phyloP scores from a whole-genome alignment of 306 rosid genomes.

The Glycyrrhiza uralensis region DNA sequence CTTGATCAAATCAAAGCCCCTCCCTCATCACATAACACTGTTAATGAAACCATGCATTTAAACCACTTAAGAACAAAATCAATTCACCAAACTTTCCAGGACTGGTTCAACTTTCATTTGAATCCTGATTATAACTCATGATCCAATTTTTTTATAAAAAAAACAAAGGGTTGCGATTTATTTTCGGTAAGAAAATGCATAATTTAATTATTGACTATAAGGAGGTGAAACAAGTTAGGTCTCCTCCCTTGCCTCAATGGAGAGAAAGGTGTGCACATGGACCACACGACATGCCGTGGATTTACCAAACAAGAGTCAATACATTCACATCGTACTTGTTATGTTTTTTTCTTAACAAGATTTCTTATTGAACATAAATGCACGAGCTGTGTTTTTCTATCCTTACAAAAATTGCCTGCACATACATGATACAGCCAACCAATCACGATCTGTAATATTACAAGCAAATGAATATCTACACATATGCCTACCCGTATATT shows the following conservation, averaged over 20 bases:
- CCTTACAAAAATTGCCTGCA: constrained; percentile 48
- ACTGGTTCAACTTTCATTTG: no score
- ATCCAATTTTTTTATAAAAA: no score
- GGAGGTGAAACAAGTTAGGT: background rate
- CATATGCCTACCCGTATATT: constrained; percentile 39
- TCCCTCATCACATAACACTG: constrained; percentile 4
- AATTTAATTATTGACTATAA: no score
- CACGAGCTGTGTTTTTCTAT: constrained; percentile 32
- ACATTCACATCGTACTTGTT: constrained; percentile 32
- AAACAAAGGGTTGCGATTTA: no score
- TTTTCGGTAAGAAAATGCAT: no score
- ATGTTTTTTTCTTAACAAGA: constrained; percentile 31
- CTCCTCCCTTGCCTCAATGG: background rate
- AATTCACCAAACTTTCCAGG: no score
- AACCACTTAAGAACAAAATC: no score
- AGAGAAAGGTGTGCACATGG: constrained; percentile 16
- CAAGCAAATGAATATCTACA: constrained; percentile 44
- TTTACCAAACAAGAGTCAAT: constrained; percentile 30
- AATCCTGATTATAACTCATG: no score
- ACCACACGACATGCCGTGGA: constrained; percentile 25
- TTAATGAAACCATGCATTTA: background rate
- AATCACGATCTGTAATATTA: constrained; percentile 45
- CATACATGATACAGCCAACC: constrained; percentile 42
- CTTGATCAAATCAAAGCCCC: constrained; percentile 37
- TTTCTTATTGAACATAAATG: constrained; percentile 47